Evolutionary conservation across 805 yeast species (phyloP), one percentile per base, ranked within the genome.

Genomic region (Myxozyma sirexii): DNA sequence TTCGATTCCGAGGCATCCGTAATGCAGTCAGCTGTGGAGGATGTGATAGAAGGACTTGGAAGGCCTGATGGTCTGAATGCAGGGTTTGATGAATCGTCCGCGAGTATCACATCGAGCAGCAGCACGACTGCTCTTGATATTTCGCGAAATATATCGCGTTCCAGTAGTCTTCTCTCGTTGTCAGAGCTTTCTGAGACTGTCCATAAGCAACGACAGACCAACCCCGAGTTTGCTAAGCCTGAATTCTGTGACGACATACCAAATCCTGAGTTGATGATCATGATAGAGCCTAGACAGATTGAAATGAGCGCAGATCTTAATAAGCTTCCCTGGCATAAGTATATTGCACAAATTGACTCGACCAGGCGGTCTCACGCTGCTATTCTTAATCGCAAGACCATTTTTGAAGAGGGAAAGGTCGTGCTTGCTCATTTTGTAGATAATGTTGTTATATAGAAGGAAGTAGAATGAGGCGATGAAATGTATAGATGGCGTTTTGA

Each of bases 321-420:
- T 71, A 67, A 72, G 21, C 71, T 93, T 24, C 78, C 80, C 2
- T 92, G 97, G 97, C 76, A 82, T 50, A 90, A 92, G 70, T 80
- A 88, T 44, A 88, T 94, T 0, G 85, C 87, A 1, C 84, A 82
- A 65, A 78, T 92, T 48, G 85, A 84, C 63, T 80, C 86, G 17
- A 77, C 64, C n/a, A 33, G 87, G 69, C 90, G 91, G 71, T 85
- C 97, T 0, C 98, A 92, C 70, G 96, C 88, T 60, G 88, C 88
- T 3, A 88, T 93, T 54, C 88, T 90, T 17, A 90, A 93, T 17
- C 79, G 98, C 63, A 78, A 85, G 8, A 52, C 49, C 1, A n/a
- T 23, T 35, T 15, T 15, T 4, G 46, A 33, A 19, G 65, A 61
- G 21, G 65, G 65, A 15, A 27, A 35, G 10, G 31, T 41, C 15